Base-by-base conservation (phyloP, 2,329 filamentous ascomycete species). In the Septoria petroselini region DNA sequence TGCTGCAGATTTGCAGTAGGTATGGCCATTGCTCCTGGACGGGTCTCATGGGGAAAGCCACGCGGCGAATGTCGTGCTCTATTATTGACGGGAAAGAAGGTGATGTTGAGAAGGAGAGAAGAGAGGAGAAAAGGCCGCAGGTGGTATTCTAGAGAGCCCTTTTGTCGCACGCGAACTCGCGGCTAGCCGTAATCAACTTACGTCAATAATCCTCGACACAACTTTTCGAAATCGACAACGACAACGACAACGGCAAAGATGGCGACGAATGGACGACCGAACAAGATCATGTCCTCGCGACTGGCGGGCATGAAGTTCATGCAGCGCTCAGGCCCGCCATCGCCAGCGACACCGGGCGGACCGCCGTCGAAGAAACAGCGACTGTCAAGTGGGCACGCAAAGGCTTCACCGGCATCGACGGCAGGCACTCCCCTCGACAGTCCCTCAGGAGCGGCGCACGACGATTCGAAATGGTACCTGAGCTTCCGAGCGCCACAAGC, bases 261-360 rank as follows among this genome's bases (percentile, higher is more conserved):
- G 55, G 53, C 58, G 19, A 25, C 55, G 2, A 54, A 51, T 18
- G 38, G 38, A 19, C 42, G 23, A 19, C 75, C 81, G 39, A 80
- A 80, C 25, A 86, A 85, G 70, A 78, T 77, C 38, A 90, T 94
- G 83, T 95, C 91, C 56, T 91, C 86, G 52, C 84, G 90, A 59
- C 83, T 96, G 40, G 77, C 94, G 65, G 91, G 87, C 30, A 96
- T 50, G 49, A 61, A 83, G 75, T 96, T 96, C 68, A 96, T 96
- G 91, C 91, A 95, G 75, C 82, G 91, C n/a, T 50, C 48, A 63
- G 86, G 87, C 55, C 85, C 83, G 41, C 82, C 84, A 41, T 80
- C 84, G 4, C 66, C 70, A 54, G 42, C 68, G 54, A 67, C 73
- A 14, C 73, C 76, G 52, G 68, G 78, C 56, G 73, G 77, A 14